These are phyloP conservation scores for Sugiyamaella marilandica DNA, from an alignment of 805 yeast genomes.

Conservation along the genomic window DNA sequence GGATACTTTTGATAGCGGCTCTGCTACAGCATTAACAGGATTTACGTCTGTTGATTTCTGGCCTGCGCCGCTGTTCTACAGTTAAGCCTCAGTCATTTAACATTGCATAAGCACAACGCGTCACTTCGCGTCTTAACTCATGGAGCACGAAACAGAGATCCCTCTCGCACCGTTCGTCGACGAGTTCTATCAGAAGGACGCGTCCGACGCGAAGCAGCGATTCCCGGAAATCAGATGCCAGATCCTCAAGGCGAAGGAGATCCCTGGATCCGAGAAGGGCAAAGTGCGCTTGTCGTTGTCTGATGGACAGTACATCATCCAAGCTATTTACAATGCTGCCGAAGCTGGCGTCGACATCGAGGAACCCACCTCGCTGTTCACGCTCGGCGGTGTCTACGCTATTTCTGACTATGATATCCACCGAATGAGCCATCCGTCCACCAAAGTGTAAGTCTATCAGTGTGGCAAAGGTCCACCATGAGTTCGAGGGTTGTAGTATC, in stretches of 20 bases:
- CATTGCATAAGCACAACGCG: not conserved
- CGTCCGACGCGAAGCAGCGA: not conserved
- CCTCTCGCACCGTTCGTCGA: not conserved
- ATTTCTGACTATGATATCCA: constrained; percentile 6
- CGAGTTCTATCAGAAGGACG: constrained; percentile 3
- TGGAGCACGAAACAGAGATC: not conserved
- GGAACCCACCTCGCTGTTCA: constrained; percentile 1
- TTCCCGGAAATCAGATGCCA: constrained; percentile 8
- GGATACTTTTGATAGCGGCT: no score
- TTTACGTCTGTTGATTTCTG: no score
- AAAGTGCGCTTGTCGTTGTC: constrained; percentile 6
- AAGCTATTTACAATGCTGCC: constrained; percentile 2
- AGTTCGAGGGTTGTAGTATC: not conserved
- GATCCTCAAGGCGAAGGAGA: constrained; percentile 8
- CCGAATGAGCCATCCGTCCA: not conserved
- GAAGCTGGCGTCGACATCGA: not conserved
- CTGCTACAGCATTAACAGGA: no score
- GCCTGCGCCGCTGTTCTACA: no score
- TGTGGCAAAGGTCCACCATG: not conserved
- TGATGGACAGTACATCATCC: constrained; percentile 5
- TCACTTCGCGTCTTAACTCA: not conserved
- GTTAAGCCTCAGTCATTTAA: not conserved
- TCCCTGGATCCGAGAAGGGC: constrained; percentile 5
- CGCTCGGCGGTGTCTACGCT: constrained; percentile 3
- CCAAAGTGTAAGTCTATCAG: not conserved